Evolutionary conservation across 2,329 filamentous ascomycete genomes (phyloP).

Genomic region (Fusarium coffeatum): DNA sequence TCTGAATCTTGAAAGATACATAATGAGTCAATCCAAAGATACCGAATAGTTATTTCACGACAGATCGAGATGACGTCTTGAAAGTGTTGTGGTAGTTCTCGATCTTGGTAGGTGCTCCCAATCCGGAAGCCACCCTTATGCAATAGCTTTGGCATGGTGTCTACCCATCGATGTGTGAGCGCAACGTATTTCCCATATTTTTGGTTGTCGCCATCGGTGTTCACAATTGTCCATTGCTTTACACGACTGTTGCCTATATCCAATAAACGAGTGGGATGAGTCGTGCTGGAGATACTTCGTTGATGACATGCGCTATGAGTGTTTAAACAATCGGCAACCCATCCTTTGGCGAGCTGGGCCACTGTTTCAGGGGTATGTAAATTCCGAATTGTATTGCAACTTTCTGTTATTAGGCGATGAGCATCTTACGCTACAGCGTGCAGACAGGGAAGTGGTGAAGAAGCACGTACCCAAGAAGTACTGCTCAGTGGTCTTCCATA

Average conservation of each 20-base stretch:
- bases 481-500: background rate
- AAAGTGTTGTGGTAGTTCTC: background rate
- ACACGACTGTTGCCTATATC: rapidly evolving
- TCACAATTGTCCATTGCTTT: rapidly evolving
- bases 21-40: constrained; percentile 3
- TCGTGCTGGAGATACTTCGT: rapidly evolving
- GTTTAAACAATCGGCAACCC: background rate
- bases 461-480: background rate
- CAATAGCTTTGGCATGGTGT: rapidly evolving
- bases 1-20: background rate
- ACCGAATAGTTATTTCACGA: rapidly evolving
- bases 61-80: background rate
- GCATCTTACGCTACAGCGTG: too few species aligned
- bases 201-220: rapidly evolving
- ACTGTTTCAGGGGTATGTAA: background rate
- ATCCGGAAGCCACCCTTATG: rapidly evolving
- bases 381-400: background rate
- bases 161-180: background rate
- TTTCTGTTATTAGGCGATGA: too few species aligned
- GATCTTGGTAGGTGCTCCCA: rapidly evolving
- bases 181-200: background rate
- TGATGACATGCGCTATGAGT: rapidly evolving
- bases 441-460: rapidly evolving
- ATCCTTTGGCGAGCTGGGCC: rapidly evolving
- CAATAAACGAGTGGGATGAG: rapidly evolving